Percentiles rank a stretch among this genome's conserved stretches.
Conservation (phyloP, 225 moss, liverwort and hornwort genomes). For the Bryum argenteum region DNA sequence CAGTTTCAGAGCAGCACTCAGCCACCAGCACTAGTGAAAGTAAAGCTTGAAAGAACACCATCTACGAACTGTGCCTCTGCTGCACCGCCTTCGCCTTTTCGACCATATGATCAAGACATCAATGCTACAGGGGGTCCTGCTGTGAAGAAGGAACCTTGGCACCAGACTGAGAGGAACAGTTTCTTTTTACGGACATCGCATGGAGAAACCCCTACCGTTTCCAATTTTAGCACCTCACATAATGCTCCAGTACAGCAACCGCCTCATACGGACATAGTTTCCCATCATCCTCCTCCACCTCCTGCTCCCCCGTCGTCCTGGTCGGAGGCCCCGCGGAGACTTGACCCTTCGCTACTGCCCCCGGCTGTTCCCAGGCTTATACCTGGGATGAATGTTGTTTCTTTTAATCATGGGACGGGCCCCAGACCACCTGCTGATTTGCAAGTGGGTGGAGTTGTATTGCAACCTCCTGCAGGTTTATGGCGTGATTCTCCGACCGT, state of each 20-base stretch:
- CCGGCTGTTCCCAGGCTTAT: constrained; percentile 45
- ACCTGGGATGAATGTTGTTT: constrained; percentile 44
- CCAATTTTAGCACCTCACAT: constrained; percentile 36
- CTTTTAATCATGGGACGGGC: constrained; percentile 43
- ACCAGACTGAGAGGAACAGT: constrained; percentile 38
- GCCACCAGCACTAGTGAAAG: constrained; percentile 46
- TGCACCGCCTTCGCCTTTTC: constrained; percentile 50
- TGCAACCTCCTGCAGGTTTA: constrained; percentile 58
- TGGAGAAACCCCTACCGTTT: constrained; percentile 33
- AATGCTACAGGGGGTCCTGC: constrained; percentile 30
- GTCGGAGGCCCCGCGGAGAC: constrained; percentile 53
- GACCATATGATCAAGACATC: constrained; percentile 35
- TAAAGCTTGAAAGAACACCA: constrained; percentile 45
- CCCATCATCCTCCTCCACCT: constrained; percentile 40
- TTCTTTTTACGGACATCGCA: constrained; percentile 29
- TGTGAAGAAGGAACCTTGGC: constrained; percentile 41
- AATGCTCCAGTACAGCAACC: constrained; percentile 32
- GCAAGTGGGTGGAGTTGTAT: constrained; percentile 56
- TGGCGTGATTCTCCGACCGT: constrained; percentile 63
- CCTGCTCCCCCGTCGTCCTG: constrained; percentile 36
- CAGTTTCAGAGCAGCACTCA: constrained; percentile 40
- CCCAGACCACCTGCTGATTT: constrained; percentile 63
- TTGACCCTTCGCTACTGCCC: constrained; percentile 46
- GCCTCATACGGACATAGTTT: constrained; percentile 30
- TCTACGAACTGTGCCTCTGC: constrained; percentile 38